A percentile compares a stretch with the other conserved stretches of the same genome.
Evolutionary conservation across 169 alveolate genomes (phyloP).

Genomic region (Plasmodium ovale): DNA sequence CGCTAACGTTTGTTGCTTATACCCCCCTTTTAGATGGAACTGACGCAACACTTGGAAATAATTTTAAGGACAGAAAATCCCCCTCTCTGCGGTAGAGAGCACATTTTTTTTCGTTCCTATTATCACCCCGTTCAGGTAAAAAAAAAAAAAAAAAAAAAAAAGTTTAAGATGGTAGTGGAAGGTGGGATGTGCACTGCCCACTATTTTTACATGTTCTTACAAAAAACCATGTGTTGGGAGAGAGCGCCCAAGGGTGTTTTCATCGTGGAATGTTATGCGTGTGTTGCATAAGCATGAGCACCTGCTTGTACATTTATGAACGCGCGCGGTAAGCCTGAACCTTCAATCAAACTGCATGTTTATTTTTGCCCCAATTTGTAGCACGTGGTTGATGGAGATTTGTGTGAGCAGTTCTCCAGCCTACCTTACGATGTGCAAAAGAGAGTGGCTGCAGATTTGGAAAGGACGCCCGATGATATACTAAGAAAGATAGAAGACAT

Average conservation of each 20-base stretch:
- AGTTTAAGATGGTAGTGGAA: too few species aligned
- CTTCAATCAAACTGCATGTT: too few species aligned
- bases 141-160: not conserved
- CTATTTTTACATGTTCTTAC: too few species aligned
- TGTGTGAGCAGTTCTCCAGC: conserved; percentile 93
- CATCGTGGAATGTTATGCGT: too few species aligned
- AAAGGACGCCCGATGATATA: conserved; percentile 94
- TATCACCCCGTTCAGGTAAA: conserved; percentile 88
- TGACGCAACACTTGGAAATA: conserved; percentile 98
- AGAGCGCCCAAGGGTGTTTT: too few species aligned
- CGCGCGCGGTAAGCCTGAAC: too few species aligned
- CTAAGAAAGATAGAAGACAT: conserved; percentile 95
- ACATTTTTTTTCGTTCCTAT: conserved; percentile 88
- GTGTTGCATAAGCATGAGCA: not conserved
- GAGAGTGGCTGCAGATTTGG: conserved; percentile 93
- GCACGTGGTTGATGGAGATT: conserved; percentile 98
- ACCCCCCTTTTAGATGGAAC: conserved; percentile 86
- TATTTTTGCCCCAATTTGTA: conserved; percentile 1
- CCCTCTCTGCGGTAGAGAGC: conserved; percentile 93
- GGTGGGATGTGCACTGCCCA: too few species aligned
- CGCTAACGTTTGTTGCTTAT: not conserved
- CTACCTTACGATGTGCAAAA: conserved; percentile 89
- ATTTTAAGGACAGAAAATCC: conserved; percentile 95
- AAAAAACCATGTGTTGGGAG: too few species aligned
- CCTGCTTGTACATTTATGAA: too few species aligned